phyloP scores from a whole-genome alignment of 2,329 filamentous ascomycete genomes.

The Thelonectria olida region DNA sequence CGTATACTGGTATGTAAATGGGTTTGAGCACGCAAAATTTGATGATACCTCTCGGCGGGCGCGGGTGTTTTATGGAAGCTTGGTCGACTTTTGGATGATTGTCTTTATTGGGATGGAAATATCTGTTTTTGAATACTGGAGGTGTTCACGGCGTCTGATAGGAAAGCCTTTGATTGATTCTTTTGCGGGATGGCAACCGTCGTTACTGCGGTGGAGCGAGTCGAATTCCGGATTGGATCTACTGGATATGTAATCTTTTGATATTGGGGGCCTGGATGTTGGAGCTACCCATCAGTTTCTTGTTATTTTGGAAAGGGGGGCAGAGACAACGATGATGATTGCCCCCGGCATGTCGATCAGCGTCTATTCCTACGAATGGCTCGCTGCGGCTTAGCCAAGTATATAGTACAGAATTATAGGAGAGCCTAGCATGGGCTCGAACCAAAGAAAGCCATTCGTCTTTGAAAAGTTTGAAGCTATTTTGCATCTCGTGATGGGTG shows the following conservation, averaged over 20 bases:
- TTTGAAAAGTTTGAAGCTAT: not conserved
- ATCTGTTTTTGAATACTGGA: conserved; percentile 9
- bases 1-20: conserved; percentile 32
- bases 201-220: conserved; percentile 22
- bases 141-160: conserved; percentile 15
- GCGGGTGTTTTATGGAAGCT: conserved; percentile 21
- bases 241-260: conserved; percentile 18
- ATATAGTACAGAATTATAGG: conserved; percentile 9
- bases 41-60: conserved; percentile 32
- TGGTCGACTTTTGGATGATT: conserved; percentile 8
- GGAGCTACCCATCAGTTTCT: conserved; percentile 8
- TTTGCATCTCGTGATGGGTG: not conserved
- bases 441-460: not conserved
- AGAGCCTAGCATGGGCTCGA: not conserved
- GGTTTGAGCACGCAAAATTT: conserved; percentile 19
- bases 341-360: not conserved
- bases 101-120: conserved; percentile 27
- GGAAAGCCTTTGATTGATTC: conserved; percentile 2
- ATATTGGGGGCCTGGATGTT: not conserved
- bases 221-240: conserved; percentile 12
- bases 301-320: not conserved
- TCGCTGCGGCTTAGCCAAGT: conserved; percentile 14
- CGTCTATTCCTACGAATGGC: conserved; percentile 7
- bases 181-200: conserved; percentile 20
- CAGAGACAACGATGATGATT: not conserved